Base-by-base conservation (phyloP, 1,139 yeast genomes). In the Pichia sp. region DNA sequence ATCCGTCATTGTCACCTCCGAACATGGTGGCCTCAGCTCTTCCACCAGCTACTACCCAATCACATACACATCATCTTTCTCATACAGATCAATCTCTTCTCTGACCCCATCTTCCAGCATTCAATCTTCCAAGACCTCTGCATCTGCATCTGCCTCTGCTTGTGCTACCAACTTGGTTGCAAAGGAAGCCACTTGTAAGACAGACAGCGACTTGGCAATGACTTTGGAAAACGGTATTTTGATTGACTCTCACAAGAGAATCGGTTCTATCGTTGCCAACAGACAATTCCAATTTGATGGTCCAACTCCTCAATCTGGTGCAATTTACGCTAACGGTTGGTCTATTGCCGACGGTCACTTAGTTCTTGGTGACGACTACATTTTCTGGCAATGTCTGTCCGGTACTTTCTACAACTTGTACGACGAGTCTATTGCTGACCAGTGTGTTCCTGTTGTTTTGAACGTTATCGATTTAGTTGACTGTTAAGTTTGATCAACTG, bases 281-380 rank as follows among this genome's bases (percentile, higher is more conserved):
- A 81, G 86, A 77, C 93, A 86, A 77, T 85, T 86, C 85, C 93
- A 86, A 76, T 86, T 86, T 67, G 93, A 86, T 69, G 93, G 93
- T 71, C 95, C 93, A 64, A 88, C 90, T 74, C 93, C 93, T 67
- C 95, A 87, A 78, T 90, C 92, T 56, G 95, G 93, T 72, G 78
- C 90, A 64, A 84, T 87, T 72, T 86, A 83, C 75, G 93, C 95
- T 69, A 87, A 82, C 59, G 95, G 95, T 64, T 87, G 93, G 95
- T 75, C 86, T 55, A 75, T 85, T 64, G 75, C 83, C 57, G 86
- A 81, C 54, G 90, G 90, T 64, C 71, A 76, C 77, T 79, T 87
- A 71, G 86, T 89, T 57, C 74, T 86, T 61, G 93, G 93, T 73
- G 74, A 75, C 70, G 69, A 72, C 57, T 77, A 78, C 58, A 72